Evolutionary conservation across 495 filamentous ascomycete species (phyloP), one percentile per base, ranked within the genome.

Genomic region (Xylaria curta): DNA sequence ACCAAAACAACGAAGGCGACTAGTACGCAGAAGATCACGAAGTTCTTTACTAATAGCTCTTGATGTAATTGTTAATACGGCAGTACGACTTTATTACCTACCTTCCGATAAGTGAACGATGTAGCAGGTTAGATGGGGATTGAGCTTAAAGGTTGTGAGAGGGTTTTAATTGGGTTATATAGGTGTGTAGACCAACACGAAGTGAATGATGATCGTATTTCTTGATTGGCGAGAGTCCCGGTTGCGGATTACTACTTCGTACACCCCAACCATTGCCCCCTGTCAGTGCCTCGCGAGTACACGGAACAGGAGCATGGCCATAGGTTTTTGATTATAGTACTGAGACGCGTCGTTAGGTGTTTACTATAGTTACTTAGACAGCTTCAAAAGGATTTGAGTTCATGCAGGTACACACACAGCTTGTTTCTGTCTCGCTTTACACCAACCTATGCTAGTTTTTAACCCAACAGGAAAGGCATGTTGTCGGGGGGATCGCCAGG

Each of bases 21-120:
- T 61, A 90, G 91, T 12, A 93, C 87, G 64, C 91, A 92, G 79
- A 91, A 90, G 81, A 97, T 97, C 69, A 97, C 94, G 0, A 93
- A 86, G 66, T 97, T 97, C 78, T 96, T 97, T 81, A 87, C 83
- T 19, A 93, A 91, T 59, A 83, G 81, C 60, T 81, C 81, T 8
- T 84, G 74, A 74, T 87, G 12, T 15, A 15, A 44, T 44, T 44
- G 3, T 36, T 28, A 19, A 42, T 26, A 19, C 13, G 19, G 4
- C n/a, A 8, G 0, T 21, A 0, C 19, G 6, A 59, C 17, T 4
- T 38, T 4, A 3, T 21, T n/a, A n/a, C n/a, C 17, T 21, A 40
- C 13, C 28, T 42, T 19, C 7, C 31, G 10, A 28, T 15, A 19
- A 10, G 38, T 63, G 60, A 26, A 1, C 21, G 58, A 10, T 60